phyloP scores from a whole-genome alignment of 2,329 filamentous ascomycete species.

The Fusarium pilosicola region DNA sequence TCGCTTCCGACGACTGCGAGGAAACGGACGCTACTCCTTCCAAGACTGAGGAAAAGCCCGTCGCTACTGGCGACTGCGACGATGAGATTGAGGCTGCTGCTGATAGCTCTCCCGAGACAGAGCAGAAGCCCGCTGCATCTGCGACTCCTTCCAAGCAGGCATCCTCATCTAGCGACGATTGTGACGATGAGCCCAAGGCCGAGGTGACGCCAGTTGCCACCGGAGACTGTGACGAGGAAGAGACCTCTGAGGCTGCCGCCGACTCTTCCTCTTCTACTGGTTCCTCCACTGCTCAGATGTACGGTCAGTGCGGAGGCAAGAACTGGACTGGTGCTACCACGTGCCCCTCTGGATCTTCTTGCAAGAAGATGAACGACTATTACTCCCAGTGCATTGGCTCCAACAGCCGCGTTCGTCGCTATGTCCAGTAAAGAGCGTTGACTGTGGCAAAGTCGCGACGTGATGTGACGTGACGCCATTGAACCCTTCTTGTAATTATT shows the following conservation, averaged over 20 bases:
- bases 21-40: neutral
- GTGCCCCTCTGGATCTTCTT: slow-evolving; percentile 15
- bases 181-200: neutral
- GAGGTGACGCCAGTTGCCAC: neutral
- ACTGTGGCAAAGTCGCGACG: neutral
- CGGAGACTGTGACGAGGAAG: neutral
- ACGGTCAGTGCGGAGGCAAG: slow-evolving; percentile 21
- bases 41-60: neutral
- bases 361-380: slow-evolving; percentile 26
- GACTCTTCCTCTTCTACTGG: neutral
- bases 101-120: neutral
- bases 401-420: slow-evolving; percentile 8
- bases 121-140: neutral
- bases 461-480: neutral
- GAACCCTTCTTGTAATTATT: neutral
- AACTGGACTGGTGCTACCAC: slow-evolving; percentile 18
- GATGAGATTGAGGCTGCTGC: neutral
- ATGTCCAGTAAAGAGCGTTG: neutral
- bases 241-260: neutral
- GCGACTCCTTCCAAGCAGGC: neutral
- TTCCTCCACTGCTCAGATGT: slow-evolving; percentile 10
- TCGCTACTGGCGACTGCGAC: neutral
- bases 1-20: neutral
- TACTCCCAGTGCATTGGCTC: slow-evolving; percentile 25
- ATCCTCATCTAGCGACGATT: neutral